phyloP scores from a whole-genome alignment of 192 early-diverging fungal genomes.

The Oehlia diaphana region DNA sequence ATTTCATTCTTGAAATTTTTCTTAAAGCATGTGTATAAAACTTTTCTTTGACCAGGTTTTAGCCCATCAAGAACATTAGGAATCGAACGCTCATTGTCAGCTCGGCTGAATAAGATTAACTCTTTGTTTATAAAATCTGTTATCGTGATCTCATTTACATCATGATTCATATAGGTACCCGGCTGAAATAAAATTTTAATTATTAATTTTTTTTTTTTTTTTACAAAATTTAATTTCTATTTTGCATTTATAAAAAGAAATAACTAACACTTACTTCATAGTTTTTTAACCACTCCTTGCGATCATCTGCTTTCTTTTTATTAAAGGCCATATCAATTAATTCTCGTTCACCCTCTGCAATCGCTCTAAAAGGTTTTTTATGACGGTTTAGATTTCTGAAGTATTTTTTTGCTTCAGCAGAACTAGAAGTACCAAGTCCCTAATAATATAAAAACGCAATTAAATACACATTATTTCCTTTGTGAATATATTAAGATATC shows the following conservation, averaged over 20 bases:
- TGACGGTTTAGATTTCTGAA: too few relatives aligned
- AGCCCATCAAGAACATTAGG: constrained; percentile 64
- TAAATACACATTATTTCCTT: too few relatives aligned
- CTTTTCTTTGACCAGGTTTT: constrained; percentile 83
- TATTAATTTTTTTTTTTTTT: too few relatives aligned
- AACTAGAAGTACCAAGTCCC: too few relatives aligned
- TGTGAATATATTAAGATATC: too few relatives aligned
- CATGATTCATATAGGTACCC: constrained; percentile 92
- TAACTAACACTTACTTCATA: constrained; percentile 46
- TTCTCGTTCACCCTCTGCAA: constrained; percentile 59
- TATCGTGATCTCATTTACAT: constrained; percentile 72
- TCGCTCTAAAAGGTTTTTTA: background rate
- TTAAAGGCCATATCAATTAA: constrained; percentile 97
- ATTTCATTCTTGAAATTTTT: constrained; percentile 74
- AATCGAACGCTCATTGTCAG: constrained; percentile 94
- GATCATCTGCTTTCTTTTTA: constrained; percentile 91
- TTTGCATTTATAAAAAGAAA: too few relatives aligned
- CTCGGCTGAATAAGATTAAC: constrained; percentile 91
- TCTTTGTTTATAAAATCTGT: constrained; percentile 95
- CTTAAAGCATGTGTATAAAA: constrained; percentile 85
- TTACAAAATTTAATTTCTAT: too few relatives aligned
- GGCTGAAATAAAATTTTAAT: constrained; percentile 35
- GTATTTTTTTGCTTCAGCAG: too few relatives aligned
- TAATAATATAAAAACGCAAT: too few relatives aligned
- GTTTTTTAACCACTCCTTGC: constrained; percentile 90